Conservation (phyloP, 352 stramenopile species). For the Globisporangium paroecandrum region DNA sequence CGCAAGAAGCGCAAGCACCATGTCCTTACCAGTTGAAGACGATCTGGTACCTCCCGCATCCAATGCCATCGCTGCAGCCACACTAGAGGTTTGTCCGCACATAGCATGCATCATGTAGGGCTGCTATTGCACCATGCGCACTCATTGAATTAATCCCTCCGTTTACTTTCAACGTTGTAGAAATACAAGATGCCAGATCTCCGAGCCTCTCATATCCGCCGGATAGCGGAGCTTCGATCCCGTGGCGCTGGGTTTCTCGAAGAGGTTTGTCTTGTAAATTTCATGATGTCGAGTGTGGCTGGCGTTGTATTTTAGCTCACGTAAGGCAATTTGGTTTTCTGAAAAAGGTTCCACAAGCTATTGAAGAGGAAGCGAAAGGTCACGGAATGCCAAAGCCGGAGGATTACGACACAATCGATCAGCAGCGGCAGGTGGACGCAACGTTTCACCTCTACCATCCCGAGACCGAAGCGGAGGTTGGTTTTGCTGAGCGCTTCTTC, state of each 20-base stretch:
- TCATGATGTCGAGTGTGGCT: background rate
- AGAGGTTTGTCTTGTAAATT: conserved; percentile 16
- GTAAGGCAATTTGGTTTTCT: background rate
- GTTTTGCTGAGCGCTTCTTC: background rate
- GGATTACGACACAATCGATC: conserved; percentile 18
- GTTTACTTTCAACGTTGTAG: conserved; percentile 16
- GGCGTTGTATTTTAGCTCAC: background rate
- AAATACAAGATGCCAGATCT: conserved; percentile 63
- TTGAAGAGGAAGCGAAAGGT: background rate
- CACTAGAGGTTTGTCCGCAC: conserved; percentile 24
- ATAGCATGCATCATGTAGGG: too few species aligned
- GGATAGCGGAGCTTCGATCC: conserved; percentile 53
- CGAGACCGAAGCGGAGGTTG: conserved; percentile 63
- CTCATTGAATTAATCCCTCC: background rate
- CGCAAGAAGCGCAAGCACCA: conserved; percentile 26
- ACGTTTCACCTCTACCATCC: conserved; percentile 59
- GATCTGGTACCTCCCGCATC: background rate
- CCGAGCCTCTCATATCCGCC: conserved; percentile 59
- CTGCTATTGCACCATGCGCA: background rate
- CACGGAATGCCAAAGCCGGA: conserved; percentile 14
- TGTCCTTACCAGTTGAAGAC: background rate
- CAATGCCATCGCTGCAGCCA: background rate
- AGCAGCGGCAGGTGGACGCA: conserved; percentile 35
- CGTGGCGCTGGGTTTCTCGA: conserved; percentile 32
- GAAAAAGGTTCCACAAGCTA: conserved; percentile 7